Base-by-base conservation (phyloP, 2,329 filamentous ascomycete genomes). In the Beauveria australis region DNA sequence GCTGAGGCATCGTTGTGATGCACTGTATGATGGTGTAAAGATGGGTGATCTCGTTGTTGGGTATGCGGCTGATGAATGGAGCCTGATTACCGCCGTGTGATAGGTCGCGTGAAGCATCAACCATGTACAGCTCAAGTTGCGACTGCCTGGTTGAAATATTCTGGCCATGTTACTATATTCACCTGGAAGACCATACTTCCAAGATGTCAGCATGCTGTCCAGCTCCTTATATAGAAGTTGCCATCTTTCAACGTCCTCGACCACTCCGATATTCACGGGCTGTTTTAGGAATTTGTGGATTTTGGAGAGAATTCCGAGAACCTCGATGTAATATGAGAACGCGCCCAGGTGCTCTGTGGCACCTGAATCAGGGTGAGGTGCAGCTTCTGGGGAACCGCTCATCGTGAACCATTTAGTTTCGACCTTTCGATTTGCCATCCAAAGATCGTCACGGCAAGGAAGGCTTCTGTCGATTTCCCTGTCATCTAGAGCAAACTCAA, bases 51-150 rank as follows among this genome's bases (percentile, higher is more conserved):
- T 83, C 3, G 90, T 94, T 5, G 91, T 95, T 3, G 92, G 92
- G 72, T 96, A 97, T 2, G 92, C 92, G 6, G 92, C 91, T 1
- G 91, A 96, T 0, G 92, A 96, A 75, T 96, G 92, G 26, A 96
- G 81, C 41, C 92, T 86, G 66, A 97, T 96, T 9, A 96, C 87
- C 51, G 92, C 89, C 0, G 91, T 95, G 72, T 95, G 90, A 69
- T 92, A 96, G 0, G 91, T 92, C 5, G 90, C 89, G 70, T 96
- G 92, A 33, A 96, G 79, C 88, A 96, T 96, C 55, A 96, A 86
- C 88, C 92, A 92, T 57, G 88, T 88, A 70, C 89, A 91, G 69
- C 89, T 91, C 53, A 92, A 78, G 47, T 81, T 81, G 71, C 89
- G 91, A 67, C 82, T 82, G 6, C 84, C 84, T 0, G 85, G 82